Evolutionary conservation across 1,284 basidiomycete species (phyloP), one percentile per base, ranked within the genome.

Genomic region (Leccinum holopus): DNA sequence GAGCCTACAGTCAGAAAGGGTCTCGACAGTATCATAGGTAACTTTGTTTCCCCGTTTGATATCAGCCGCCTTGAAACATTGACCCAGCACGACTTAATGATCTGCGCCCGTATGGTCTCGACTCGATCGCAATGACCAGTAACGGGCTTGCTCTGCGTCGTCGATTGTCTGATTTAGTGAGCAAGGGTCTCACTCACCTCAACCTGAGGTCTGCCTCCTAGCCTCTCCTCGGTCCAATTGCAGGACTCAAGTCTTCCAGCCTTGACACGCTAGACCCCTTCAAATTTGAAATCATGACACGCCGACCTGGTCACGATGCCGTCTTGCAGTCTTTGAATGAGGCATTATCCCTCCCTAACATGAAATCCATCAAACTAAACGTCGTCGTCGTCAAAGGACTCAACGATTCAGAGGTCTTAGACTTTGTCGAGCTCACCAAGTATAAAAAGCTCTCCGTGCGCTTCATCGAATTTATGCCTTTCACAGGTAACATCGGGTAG

Each of bases 391-490:
- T 95, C 66, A 86, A 87, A 70, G 90, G 86, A 8, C 76, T 95
- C 52, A 96, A 96, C 69, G 91, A 95, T 69, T 72, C 79, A 14
- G 93, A 96, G 75, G 80, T 94, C 2, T 73, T 86, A 3, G 87
- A 91, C 63, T 95, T 96, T 71, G 84, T 94, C 28, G 84, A 88
- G 66, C 79, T 94, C 74, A 93, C 92, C 4, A 85, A 82, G 68
- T 77, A 88, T 54, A 79, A 80, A 61, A 75, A 78, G 3, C 75
- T 95, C 49, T 91, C 86, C 51, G 85, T 95, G 25, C 86, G 94
- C 18, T 94, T 96, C 74, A 95, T 95, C 63, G 93, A 95, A 75
- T 95, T 94, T 73, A 95, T 96, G 94, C 94, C 94, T 8, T 96
- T 96, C 72, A 90, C 87, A 70, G 92, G 90, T 90, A 68, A 69